A percentile compares a stretch with the other conserved stretches of the same genome.
Evolutionary conservation across 2,329 filamentous ascomycete species (phyloP).

Genomic region (Biscogniauxia marginata): DNA sequence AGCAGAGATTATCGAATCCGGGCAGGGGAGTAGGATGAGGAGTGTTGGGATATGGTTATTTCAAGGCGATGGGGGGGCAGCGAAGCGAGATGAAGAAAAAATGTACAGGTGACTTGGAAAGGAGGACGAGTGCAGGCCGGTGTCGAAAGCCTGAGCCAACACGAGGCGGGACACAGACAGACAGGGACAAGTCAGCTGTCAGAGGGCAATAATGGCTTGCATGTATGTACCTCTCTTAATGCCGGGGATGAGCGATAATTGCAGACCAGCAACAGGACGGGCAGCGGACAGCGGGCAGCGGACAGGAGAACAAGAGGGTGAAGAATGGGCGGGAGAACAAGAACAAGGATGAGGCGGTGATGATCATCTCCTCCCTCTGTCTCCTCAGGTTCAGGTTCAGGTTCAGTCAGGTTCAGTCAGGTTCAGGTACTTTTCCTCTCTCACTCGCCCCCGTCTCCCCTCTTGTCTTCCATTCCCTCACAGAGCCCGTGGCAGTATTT

Average conservation of each 20-base stretch:
- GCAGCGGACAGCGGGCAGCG: background rate
- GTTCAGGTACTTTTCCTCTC: background rate
- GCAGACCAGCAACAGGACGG: background rate
- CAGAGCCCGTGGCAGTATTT: background rate
- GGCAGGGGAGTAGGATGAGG: background rate
- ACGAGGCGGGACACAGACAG: background rate
- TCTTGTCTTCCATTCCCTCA: constrained; percentile 2
- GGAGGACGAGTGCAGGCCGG: background rate
- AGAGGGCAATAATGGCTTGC: constrained; percentile 5
- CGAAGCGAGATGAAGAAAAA: background rate
- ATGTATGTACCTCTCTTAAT: background rate
- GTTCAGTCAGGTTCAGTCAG: background rate
- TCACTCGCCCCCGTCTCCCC: background rate
- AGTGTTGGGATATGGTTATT: background rate
- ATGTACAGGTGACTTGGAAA: background rate
- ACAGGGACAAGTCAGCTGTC: constrained; percentile 13
- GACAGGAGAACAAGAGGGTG: background rate
- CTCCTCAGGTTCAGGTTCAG: background rate
- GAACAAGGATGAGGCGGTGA: constrained; percentile 3
- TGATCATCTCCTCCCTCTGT: constrained; percentile 1
- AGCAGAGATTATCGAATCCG: background rate
- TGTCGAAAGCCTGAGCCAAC: background rate
- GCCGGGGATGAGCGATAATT: constrained; percentile 3
- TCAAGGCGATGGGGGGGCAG: background rate
- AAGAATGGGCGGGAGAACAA: background rate